These are phyloP conservation scores for Salvia hispanica DNA, from an alignment of 257 asterid species.

Conservation along the genomic window DNA sequence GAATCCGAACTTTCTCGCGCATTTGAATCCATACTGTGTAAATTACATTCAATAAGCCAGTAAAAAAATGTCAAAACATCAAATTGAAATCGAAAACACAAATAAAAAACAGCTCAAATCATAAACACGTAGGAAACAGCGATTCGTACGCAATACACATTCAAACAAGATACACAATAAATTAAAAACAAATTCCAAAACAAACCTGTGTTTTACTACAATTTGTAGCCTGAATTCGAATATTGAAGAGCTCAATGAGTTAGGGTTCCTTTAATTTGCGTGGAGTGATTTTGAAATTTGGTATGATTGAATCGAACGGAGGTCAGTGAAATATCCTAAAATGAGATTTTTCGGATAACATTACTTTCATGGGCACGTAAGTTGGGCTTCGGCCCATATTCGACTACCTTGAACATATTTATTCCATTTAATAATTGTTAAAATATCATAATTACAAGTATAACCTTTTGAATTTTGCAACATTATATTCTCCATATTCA, in stretches of 20 bases:
- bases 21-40: conserved; percentile 54
- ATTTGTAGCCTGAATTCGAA: conserved; percentile 27
- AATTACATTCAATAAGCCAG: conserved; percentile 28
- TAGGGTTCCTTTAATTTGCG: conserved; percentile 37
- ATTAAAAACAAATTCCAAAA: neutral
- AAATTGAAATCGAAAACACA: neutral
- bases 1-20: conserved; percentile 47
- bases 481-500: no score
- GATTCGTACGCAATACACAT: neutral
- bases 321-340: conserved; percentile 13
- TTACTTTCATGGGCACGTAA: no score
- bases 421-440: no score
- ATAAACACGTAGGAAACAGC: neutral
- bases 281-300: conserved; percentile 32
- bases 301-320: conserved; percentile 21
- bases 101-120: conserved; percentile 10
- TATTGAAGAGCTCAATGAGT: neutral
- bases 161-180: neutral
- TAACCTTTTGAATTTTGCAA: no score
- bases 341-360: no score
- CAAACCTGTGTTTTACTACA: conserved; percentile 31
- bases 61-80: conserved; percentile 2
- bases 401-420: no score
- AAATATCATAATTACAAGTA: no score
- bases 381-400: no score